phyloP scores from a whole-genome alignment of 2,329 filamentous ascomycete species.

The Fusarium newnesense region DNA sequence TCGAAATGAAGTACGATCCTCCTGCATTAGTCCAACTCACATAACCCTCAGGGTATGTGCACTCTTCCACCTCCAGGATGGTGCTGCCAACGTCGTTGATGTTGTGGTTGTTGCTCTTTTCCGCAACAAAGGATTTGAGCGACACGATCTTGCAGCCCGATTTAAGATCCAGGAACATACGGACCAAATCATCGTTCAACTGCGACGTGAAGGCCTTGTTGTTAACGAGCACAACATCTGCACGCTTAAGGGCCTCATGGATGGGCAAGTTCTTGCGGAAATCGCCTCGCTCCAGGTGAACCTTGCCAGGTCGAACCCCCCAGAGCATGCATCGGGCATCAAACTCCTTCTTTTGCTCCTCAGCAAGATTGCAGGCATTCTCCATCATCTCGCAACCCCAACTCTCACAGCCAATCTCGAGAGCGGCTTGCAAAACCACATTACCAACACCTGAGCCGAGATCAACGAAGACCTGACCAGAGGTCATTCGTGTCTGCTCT shows the following conservation, averaged over 20 bases:
- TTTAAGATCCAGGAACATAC: slow-evolving; percentile 94
- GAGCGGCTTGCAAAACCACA: slow-evolving; percentile 90
- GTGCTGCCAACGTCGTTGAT: slow-evolving; percentile 83
- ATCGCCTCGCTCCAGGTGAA: slow-evolving; percentile 84
- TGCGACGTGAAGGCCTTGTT: slow-evolving; percentile 94
- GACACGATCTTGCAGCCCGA: slow-evolving; percentile 90
- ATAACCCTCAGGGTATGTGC: slow-evolving; percentile 71
- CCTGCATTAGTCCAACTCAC: slow-evolving; percentile 93
- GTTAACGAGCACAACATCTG: slow-evolving; percentile 97
- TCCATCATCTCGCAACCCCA: slow-evolving; percentile 98
- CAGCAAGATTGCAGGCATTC: slow-evolving; percentile 85
- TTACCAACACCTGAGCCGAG: slow-evolving; percentile 96
- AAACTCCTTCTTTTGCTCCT: slow-evolving; percentile 85
- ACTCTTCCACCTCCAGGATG: slow-evolving; percentile 78
- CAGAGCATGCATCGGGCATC: slow-evolving; percentile 85
- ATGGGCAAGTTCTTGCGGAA: slow-evolving; percentile 81
- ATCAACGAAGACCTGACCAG: slow-evolving; percentile 89
- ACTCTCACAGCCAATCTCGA: slow-evolving; percentile 92
- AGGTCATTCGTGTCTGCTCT: slow-evolving; percentile 79
- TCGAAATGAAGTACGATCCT: slow-evolving; percentile 90
- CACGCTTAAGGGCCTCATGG: slow-evolving; percentile 77
- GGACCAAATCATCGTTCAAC: slow-evolving; percentile 84
- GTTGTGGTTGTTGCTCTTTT: slow-evolving; percentile 80
- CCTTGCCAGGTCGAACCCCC: slow-evolving; percentile 83
- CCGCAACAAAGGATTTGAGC: slow-evolving; percentile 88